Conservation (phyloP, 164 flowering plant species). For the Kalanchoe fedtschenkoi region DNA sequence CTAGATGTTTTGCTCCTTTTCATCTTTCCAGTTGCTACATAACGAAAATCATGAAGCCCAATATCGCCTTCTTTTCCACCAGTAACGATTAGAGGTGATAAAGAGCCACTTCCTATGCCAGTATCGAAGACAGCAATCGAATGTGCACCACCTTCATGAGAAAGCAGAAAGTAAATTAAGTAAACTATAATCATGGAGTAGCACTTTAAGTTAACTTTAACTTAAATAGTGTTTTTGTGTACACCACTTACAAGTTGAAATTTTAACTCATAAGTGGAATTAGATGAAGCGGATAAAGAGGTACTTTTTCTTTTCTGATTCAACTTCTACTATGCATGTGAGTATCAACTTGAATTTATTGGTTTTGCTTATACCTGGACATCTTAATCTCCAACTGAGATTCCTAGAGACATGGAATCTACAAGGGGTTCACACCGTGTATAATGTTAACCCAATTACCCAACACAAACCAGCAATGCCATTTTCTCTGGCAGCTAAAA, state of each 20-base stretch:
- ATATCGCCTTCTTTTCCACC: constrained; percentile 93
- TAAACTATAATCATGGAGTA: too few relatives aligned
- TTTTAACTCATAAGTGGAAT: too few relatives aligned
- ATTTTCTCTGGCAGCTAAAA: background rate
- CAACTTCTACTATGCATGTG: too few relatives aligned
- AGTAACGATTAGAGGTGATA: constrained; percentile 83
- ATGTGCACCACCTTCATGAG: constrained; percentile 72
- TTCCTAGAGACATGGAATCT: background rate
- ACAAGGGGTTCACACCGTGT: background rate
- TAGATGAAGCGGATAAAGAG: too few relatives aligned
- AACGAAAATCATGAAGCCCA: constrained; percentile 91
- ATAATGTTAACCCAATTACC: background rate
- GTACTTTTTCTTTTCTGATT: too few relatives aligned
- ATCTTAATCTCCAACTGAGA: background rate
- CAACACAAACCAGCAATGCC: background rate
- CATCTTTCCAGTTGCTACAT: constrained; percentile 80
- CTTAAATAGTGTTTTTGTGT: too few relatives aligned
- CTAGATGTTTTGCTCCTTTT: constrained; percentile 44
- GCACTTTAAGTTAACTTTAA: too few relatives aligned
- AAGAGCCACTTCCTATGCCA: constrained; percentile 78
- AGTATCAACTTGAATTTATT: too few relatives aligned
- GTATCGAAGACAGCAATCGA: constrained; percentile 81
- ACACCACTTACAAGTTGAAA: too few relatives aligned
- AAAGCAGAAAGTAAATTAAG: background rate
- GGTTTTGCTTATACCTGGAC: too few relatives aligned